Evolutionary conservation across 2,329 filamentous ascomycete species (phyloP).

Genomic region (Phialophora chinensis): DNA sequence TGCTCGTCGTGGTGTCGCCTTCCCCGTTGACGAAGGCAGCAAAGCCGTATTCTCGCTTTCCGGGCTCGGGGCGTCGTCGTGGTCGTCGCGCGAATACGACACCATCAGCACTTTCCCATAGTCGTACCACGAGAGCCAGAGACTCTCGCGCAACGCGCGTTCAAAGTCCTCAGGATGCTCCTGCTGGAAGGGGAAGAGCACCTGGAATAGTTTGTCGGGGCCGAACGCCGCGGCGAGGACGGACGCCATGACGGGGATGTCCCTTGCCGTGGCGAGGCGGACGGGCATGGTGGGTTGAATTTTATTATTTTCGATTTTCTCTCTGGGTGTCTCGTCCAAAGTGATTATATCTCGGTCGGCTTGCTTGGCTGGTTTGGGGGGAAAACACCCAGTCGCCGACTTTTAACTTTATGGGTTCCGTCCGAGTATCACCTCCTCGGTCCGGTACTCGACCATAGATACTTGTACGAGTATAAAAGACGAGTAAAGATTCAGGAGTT

Average conservation of each 20-base stretch:
- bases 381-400: too few relatives aligned
- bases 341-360: too few relatives aligned
- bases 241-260: slow-evolving; percentile 31
- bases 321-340: too few relatives aligned
- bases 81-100: slow-evolving; percentile 2
- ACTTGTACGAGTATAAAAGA: too few relatives aligned
- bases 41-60: neutral
- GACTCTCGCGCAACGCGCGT: slow-evolving; percentile 19
- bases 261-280: slow-evolving; percentile 22
- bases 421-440: too few relatives aligned
- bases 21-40: neutral
- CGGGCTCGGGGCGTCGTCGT: too few relatives aligned
- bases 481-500: too few relatives aligned
- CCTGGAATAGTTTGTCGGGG: slow-evolving; percentile 22
- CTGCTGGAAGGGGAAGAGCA: slow-evolving; percentile 28
- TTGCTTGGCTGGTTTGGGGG: too few relatives aligned
- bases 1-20: neutral
- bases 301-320: too few relatives aligned
- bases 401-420: too few relatives aligned
- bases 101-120: slow-evolving; percentile 29
- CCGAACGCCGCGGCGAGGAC: slow-evolving; percentile 31
- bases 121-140: slow-evolving; percentile 27
- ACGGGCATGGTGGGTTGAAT: slow-evolving; percentile 26
- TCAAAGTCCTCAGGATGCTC: slow-evolving; percentile 27
- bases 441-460: too few relatives aligned